Evolutionary conservation across 1,139 yeast species (phyloP).

Genomic region (Hyphopichia wangnamkhiaoensis): DNA sequence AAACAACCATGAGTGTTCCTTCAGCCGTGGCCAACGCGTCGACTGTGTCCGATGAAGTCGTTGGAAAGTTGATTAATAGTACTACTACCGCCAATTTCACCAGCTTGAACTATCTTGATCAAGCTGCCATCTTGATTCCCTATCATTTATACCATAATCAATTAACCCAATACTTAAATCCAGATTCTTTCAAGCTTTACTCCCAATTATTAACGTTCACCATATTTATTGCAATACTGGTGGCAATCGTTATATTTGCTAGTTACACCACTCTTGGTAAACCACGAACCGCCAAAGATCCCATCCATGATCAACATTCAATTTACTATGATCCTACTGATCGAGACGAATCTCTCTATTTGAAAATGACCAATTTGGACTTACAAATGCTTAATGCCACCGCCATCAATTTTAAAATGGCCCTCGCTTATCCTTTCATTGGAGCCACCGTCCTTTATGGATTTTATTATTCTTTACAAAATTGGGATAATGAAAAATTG

Average conservation of each 20-base stretch:
- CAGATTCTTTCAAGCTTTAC: slow-evolving; percentile 3
- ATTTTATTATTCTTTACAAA: slow-evolving; percentile 36
- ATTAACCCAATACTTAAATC: slow-evolving; percentile 1
- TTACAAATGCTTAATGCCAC: slow-evolving; percentile 14
- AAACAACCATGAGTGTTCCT: too few relatives aligned
- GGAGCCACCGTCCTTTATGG: slow-evolving; percentile 36
- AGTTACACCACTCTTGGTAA: slow-evolving; percentile 41
- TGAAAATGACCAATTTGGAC: slow-evolving; percentile 17
- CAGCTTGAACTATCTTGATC: slow-evolving; percentile 9
- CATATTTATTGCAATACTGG: slow-evolving; percentile 20
- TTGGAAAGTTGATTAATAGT: too few relatives aligned
- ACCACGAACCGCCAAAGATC: slow-evolving; percentile 45
- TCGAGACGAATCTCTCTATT: slow-evolving; percentile 29
- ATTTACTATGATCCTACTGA: slow-evolving; percentile 50
- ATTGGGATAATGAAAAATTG: slow-evolving; percentile 25
- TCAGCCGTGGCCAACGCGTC: too few relatives aligned
- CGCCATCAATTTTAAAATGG: slow-evolving; percentile 21
- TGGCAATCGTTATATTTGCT: slow-evolving; percentile 35
- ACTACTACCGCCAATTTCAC: too few relatives aligned
- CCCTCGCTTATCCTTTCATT: slow-evolving; percentile 40
- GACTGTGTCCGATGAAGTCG: too few relatives aligned
- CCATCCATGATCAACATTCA: slow-evolving; percentile 30
- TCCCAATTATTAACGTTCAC: slow-evolving; percentile 9
- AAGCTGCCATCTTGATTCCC: slow-evolving; percentile 13
- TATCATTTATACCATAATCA: slow-evolving; percentile 5